Evolutionary conservation across 2,329 filamentous ascomycete species (phyloP).

Genomic region (Fusarium mangiferae): DNA sequence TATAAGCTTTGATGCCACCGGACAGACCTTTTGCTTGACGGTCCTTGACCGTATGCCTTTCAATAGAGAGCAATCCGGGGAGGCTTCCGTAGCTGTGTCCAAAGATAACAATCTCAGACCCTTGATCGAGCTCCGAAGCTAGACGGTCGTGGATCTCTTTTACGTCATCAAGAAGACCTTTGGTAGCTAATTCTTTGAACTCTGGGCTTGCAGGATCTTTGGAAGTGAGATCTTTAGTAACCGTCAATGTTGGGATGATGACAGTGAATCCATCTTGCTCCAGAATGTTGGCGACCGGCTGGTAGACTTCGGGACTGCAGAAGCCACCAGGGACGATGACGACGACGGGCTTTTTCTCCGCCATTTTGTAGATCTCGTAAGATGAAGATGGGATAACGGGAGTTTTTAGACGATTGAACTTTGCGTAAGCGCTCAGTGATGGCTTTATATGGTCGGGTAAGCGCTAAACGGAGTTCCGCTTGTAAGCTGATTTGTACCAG

Average conservation of each 20-base stretch:
- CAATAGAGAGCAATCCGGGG: neutral
- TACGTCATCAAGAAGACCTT: neutral
- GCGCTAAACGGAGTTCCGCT: neutral
- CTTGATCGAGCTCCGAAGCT: accelerated
- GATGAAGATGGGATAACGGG: accelerated
- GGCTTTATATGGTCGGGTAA: neutral
- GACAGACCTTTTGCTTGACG: too few relatives aligned
- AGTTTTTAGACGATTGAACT: accelerated
- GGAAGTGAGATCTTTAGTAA: neutral
- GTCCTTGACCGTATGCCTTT: too few relatives aligned
- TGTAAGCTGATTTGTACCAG: neutral
- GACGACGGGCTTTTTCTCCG: neutral
- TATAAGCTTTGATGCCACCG: neutral
- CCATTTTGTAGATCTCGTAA: accelerated
- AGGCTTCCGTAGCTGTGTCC: slow-evolving; percentile 9
- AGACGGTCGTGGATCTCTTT: neutral
- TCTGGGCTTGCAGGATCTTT: neutral
- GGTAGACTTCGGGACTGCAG: neutral
- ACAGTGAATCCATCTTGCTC: neutral
- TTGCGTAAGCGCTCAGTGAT: accelerated
- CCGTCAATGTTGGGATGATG: neutral
- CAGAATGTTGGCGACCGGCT: neutral
- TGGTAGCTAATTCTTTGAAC: neutral
- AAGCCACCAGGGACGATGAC: neutral
- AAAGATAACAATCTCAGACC: neutral